Percentiles rank a stretch among this genome's conserved stretches.
Conservation (phyloP, 805 yeast species). For the Myxozyma lipomycoides region DNA sequence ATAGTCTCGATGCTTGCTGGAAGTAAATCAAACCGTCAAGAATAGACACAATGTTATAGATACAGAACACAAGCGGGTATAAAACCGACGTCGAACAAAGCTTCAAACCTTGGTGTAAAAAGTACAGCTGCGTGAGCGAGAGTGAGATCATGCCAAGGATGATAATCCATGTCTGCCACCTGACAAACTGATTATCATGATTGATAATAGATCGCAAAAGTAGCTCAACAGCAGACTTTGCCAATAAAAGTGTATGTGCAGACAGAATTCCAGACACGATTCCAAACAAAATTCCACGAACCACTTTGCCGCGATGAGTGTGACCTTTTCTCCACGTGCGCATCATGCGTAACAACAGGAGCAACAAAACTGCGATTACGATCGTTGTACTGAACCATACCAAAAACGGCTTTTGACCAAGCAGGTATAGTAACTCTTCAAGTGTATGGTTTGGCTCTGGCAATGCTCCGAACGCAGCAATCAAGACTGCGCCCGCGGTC, state of each 20-base stretch:
- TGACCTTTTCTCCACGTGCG: constrained; percentile 27
- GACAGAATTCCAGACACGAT: constrained; percentile 69
- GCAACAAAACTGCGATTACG: constrained; percentile 15
- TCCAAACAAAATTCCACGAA: constrained; percentile 64
- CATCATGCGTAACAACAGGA: constrained; percentile 24
- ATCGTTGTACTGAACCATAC: constrained; percentile 50
- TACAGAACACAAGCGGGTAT: constrained; percentile 81
- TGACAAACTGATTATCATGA: constrained; percentile 41
- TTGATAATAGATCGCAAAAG: constrained; percentile 45
- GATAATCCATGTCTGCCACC: constrained; percentile 48
- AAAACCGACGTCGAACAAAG: constrained; percentile 69
- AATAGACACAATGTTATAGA: constrained; percentile 67
- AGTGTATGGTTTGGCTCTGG: constrained; percentile 52
- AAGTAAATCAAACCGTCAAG: constrained; percentile 61
- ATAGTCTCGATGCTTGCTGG: constrained; percentile 46
- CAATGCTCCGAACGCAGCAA: constrained; percentile 67
- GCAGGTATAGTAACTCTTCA: constrained; percentile 45
- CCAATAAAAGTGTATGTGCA: constrained; percentile 79
- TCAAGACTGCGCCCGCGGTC: constrained; percentile 67
- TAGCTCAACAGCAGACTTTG: constrained; percentile 78
- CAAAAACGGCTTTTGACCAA: constrained; percentile 48
- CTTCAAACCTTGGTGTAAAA: constrained; percentile 69
- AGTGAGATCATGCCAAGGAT: constrained; percentile 53
- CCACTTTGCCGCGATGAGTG: constrained; percentile 33
- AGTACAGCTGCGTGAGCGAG: constrained; percentile 66